Base-by-base conservation (phyloP, 371 early-diverging fungal genomes). In the Mucor indicus region DNA sequence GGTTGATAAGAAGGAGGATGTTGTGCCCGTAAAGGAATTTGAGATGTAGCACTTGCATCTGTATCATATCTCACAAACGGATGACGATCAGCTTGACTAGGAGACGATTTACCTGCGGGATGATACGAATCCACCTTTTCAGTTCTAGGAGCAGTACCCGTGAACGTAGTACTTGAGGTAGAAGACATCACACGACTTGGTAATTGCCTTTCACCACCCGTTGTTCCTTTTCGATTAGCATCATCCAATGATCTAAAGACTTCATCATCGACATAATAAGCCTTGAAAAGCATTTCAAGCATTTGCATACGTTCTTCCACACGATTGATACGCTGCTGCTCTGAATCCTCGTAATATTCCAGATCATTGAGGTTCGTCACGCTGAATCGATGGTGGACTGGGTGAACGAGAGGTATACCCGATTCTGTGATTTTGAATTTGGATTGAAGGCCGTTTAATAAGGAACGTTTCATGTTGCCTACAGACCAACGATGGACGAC, bases 401-500 rank as follows among this genome's bases (percentile, higher is more conserved):
- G 75, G 8, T 71, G 67, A 6, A 75, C 67, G 13, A 75, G 48
- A 3, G 75, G 75, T 29, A 75, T 62, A 44, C 69, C 68, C 0
- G 71, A 56, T 4, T 68, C 61, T 1, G 55, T 49, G 2, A 64
- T 75, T 41, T 67, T 70, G 55, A 75, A 75, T 13, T 66, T 71
- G 12, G 46, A 38, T 35, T 64, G 67, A 21, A 75, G 58, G 17
- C 75, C 69, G 6, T 55, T 48, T 3, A 71, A 40, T n/a, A 75
- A 40, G 1, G 72, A 71, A 4, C 62, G 66, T 38, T 64, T 68
- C 56, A 65, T 66, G 27, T 66, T 61, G 44, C 75, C 75, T 15
- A 62, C 46, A 25, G 71, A 71, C 75, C 75, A 75, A 29, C 75
- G 53, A 21, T 75, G 75, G 8, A 75, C 67, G n/a, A 75, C 67